phyloP scores from a whole-genome alignment of 2,329 filamentous ascomycete species.

The Pseudogymnoascus sp. region DNA sequence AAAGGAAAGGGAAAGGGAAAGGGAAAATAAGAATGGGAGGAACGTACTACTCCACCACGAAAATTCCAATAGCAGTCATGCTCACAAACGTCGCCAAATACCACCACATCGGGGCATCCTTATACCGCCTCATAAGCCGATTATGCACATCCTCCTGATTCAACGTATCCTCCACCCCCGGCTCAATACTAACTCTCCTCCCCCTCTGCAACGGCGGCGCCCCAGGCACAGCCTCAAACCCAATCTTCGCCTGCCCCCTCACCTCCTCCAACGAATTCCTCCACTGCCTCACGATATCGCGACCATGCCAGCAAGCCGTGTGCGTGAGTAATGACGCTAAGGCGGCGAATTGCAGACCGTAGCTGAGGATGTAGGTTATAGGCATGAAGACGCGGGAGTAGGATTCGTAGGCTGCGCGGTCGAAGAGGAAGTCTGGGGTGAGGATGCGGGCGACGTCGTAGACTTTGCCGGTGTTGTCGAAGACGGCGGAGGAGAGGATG shows the following conservation, averaged over 20 bases:
- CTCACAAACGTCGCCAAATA: conserved; percentile 66
- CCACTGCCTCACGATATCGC: conserved; percentile 72
- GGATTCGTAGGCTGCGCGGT: conserved; percentile 63
- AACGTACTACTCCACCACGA: conserved; percentile 73
- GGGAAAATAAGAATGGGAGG: not conserved
- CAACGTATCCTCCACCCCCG: conserved; percentile 43
- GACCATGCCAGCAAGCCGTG: conserved; percentile 75
- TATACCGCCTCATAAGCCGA: conserved; percentile 72
- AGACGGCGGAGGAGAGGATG: conserved; percentile 74
- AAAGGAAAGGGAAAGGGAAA: not conserved
- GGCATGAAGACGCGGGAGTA: conserved; percentile 81
- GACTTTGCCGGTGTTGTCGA: conserved; percentile 71
- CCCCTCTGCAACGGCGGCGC: conserved; percentile 9
- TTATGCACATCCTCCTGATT: conserved; percentile 75
- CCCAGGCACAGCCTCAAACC: conserved; percentile 42
- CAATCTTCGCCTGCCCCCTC: conserved; percentile 38
- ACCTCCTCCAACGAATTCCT: conserved; percentile 58
- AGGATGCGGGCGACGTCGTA: conserved; percentile 78
- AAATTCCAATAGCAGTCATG: conserved; percentile 73
- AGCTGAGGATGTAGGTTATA: conserved; percentile 80
- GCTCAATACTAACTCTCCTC: conserved; percentile 30
- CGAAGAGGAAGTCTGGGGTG: conserved; percentile 68
- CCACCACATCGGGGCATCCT: conserved; percentile 74
- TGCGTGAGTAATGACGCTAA: conserved; percentile 72
- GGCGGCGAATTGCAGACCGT: conserved; percentile 77